phyloP scores from a whole-genome alignment of 352 stramenopile genomes.

The Phytopythium delawarense region DNA sequence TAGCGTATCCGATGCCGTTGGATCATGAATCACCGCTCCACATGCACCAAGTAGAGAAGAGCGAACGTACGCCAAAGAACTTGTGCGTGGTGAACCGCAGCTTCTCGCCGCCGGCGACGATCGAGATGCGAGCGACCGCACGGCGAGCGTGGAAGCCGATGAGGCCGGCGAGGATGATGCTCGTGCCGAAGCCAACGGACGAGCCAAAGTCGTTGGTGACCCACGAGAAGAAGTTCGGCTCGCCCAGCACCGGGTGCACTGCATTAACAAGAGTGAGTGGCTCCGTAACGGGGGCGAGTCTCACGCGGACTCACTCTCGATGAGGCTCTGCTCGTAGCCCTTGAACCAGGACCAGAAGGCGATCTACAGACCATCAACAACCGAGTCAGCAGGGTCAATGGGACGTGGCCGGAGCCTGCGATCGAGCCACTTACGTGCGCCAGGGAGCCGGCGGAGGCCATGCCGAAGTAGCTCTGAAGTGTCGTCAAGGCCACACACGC shows the following conservation, averaged over 20 bases:
- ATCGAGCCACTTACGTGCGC: conserved; percentile 44
- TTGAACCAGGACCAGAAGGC: conserved; percentile 89
- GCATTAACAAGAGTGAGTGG: conserved; percentile 4
- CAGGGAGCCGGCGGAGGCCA: conserved; percentile 71
- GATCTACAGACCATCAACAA: conserved; percentile 35
- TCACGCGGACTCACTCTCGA: conserved; percentile 51
- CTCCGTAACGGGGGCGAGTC: background rate
- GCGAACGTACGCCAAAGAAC: conserved; percentile 70
- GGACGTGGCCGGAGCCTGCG: no score
- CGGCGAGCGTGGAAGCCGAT: conserved; percentile 79
- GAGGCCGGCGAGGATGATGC: conserved; percentile 69
- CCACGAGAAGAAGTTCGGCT: conserved; percentile 79
- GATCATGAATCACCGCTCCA: background rate
- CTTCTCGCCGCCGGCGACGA: conserved; percentile 73
- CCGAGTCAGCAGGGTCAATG: background rate
- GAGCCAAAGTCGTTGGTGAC: conserved; percentile 78
- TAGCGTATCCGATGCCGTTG: background rate
- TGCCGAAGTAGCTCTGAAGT: conserved; percentile 71
- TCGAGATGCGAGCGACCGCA: conserved; percentile 71
- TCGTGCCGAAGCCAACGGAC: conserved; percentile 77
- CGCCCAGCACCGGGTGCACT: conserved; percentile 58
- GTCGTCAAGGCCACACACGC: background rate
- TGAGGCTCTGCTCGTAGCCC: conserved; percentile 79
- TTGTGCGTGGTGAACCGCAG: conserved; percentile 85
- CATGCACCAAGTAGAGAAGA: background rate